phyloP scores from a whole-genome alignment of 2,329 filamentous ascomycete genomes.

The Cladosporium cucumerinum region DNA sequence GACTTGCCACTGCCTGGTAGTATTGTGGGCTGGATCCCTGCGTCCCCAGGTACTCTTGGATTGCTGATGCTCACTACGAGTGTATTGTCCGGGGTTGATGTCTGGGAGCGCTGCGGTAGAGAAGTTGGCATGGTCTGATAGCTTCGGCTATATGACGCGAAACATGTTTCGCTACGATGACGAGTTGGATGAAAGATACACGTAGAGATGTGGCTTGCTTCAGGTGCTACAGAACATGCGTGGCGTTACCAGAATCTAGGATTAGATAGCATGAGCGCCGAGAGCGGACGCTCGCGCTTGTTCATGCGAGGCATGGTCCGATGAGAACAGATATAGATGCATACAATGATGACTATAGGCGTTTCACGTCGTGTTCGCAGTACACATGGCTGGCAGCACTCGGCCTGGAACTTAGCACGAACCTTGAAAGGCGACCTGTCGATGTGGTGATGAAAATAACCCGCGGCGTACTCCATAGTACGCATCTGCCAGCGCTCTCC shows the following conservation, averaged over 20 bases:
- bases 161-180: neutral
- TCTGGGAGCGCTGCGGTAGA: constrained; percentile 11
- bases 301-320: neutral
- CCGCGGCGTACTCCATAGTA: neutral
- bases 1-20: constrained; percentile 5
- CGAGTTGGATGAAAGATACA: neutral
- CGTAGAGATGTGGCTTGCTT: neutral
- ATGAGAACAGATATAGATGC: neutral
- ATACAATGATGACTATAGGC: neutral
- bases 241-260: neutral
- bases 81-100: neutral
- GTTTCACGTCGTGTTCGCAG: neutral
- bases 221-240: neutral
- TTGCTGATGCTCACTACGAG: constrained; percentile 1
- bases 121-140: neutral
- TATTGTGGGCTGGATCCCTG: constrained; percentile 5
- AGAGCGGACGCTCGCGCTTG: neutral
- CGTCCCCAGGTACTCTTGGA: neutral
- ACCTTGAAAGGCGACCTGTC: neutral
- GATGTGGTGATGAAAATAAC: neutral
- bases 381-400: neutral
- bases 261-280: neutral
- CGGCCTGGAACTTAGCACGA: neutral
- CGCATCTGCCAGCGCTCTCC: neutral
- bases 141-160: neutral